phyloP scores from a whole-genome alignment of 305 asterid genomes.

The Euphrasia arctica region DNA sequence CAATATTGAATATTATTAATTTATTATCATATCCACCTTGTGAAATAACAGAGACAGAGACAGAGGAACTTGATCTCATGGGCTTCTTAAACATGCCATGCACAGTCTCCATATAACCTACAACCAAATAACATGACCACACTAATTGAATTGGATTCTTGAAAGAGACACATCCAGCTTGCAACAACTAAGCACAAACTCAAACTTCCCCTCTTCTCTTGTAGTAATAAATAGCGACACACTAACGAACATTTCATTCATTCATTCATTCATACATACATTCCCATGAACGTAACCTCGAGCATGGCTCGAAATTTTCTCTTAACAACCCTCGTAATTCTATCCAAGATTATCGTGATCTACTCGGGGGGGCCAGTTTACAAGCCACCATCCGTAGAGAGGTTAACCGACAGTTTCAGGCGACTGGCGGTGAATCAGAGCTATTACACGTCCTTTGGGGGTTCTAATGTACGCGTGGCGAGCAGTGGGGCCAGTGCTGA shows the following conservation, averaged over 20 bases:
- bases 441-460: constrained; percentile 56
- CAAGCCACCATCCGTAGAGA: constrained; percentile 66
- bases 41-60: too few relatives aligned
- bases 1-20: too few relatives aligned
- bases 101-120: constrained; percentile 33
- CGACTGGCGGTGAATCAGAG: constrained; percentile 40
- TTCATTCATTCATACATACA: constrained; percentile 7
- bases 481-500: background rate
- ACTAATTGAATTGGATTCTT: constrained; percentile 26
- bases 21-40: too few relatives aligned
- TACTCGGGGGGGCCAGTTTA: constrained; percentile 56
- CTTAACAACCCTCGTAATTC: constrained; percentile 22
- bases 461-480: constrained; percentile 11
- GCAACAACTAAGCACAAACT: constrained; percentile 57
- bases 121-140: constrained; percentile 25
- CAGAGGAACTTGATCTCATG: background rate
- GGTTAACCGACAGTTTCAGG: constrained; percentile 43
- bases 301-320: constrained; percentile 36
- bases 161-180: constrained; percentile 48
- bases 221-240: constrained; percentile 29
- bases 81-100: constrained; percentile 32
- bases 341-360: constrained; percentile 31
- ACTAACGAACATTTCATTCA: background rate
- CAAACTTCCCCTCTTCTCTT: constrained; percentile 11
- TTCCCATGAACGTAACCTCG: constrained; percentile 1